These are phyloP conservation scores for Aspergillus persii DNA, from an alignment of 2,329 filamentous ascomycete species.

Conservation along the genomic window DNA sequence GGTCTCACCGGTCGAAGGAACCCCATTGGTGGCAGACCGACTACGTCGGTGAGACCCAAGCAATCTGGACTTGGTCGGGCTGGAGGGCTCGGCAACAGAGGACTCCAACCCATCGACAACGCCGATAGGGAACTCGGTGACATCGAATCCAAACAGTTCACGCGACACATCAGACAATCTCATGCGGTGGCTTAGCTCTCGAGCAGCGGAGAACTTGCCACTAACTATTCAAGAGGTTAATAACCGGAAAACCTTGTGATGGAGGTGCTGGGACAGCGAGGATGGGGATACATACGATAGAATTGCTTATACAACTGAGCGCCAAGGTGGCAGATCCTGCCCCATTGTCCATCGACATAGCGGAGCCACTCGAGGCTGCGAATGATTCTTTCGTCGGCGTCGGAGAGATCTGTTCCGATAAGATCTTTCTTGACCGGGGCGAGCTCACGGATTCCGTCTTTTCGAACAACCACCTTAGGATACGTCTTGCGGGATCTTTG, in stretches of 20 bases:
- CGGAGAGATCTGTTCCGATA: slow-evolving; percentile 60
- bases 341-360: slow-evolving; percentile 69
- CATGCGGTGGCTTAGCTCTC: slow-evolving; percentile 52
- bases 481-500: slow-evolving; percentile 29
- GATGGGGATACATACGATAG: slow-evolving; percentile 65
- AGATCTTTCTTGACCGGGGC: slow-evolving; percentile 69
- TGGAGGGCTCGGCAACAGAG: slow-evolving; percentile 28
- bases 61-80: slow-evolving; percentile 32
- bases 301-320: slow-evolving; percentile 78
- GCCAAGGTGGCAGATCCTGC: slow-evolving; percentile 66
- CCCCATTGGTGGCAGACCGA: slow-evolving; percentile 25
- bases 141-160: slow-evolving; percentile 40
- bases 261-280: slow-evolving; percentile 14
- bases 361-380: slow-evolving; percentile 82
- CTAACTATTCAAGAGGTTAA: slow-evolving; percentile 13
- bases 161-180: slow-evolving; percentile 48
- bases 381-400: slow-evolving; percentile 70
- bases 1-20: slow-evolving; percentile 23
- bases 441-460: slow-evolving; percentile 50
- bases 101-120: slow-evolving; percentile 23
- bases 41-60: slow-evolving; percentile 30
- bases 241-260: neutral
- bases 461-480: slow-evolving; percentile 51
- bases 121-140: slow-evolving; percentile 25
- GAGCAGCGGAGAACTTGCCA: slow-evolving; percentile 53